Evolutionary conservation across 1,139 yeast genomes (phyloP), one percentile per base, ranked within the genome.

Genomic region (Blastobotrys ciferrii): DNA sequence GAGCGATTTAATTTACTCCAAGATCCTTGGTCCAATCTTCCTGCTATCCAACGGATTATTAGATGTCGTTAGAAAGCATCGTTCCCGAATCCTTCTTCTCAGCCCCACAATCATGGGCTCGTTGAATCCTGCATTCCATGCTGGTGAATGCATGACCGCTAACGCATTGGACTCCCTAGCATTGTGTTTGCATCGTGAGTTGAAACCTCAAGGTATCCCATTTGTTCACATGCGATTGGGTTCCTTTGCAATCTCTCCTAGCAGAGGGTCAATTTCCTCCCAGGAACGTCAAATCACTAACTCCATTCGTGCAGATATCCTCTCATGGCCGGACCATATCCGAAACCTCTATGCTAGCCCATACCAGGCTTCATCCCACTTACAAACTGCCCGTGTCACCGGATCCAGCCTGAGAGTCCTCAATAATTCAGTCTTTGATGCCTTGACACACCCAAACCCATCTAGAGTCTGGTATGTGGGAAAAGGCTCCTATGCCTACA

Each of bases 31-130:
- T 2, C 81, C 82, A 25, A 61, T 81, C 43, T 75, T 75, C 47
- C 63, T 84, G 31, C 67, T 84, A 33, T 72, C 80, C 1, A 74
- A 76, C 31, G 88, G 88, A 0, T 70, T 84, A 47, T 62, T 84
- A 32, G 76, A 73, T 14, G 65, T 84, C n/a, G 76, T 79, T 20
- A 70, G 89, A 36, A 65, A 67, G 15, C 71, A 73, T 50, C 64
- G 72, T 30, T 66, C 81, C 2, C 62, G 72, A 14, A 53, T 72
- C 20, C 40, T 71, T 12, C 53, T 72, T 17, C 53, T 70, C 33
- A 61, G 72, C 11, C 75, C 75, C 1, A 56, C 64, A 38, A 70
- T 72, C 48, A 64, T 70, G 55, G 66, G 71, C 14, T 58, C 68
- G 5, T 53, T 71, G 43, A 60, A 61, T 40, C 73, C 74, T 4